These are phyloP conservation scores for Arthrobotrys pseudoclavata DNA, from an alignment of 2,329 filamentous ascomycete species.

Conservation along the genomic window DNA sequence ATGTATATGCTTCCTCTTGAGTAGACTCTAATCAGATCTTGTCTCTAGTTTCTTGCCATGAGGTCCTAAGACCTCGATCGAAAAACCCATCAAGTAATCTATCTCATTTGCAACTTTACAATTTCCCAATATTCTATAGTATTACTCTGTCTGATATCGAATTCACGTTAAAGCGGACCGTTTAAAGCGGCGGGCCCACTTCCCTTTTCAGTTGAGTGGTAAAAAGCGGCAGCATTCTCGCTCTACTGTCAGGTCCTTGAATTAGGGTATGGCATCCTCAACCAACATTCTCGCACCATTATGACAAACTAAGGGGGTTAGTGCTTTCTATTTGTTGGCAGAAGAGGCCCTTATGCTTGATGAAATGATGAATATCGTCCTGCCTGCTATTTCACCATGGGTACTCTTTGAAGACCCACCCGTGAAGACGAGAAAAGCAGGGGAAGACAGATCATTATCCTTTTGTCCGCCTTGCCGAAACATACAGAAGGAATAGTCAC, in stretches of 20 bases:
- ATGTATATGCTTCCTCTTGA: slow-evolving; percentile 1
- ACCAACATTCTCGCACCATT: neutral
- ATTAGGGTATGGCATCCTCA: slow-evolving; percentile 17
- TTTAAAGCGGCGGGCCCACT: slow-evolving; percentile 22
- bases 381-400: slow-evolving; percentile 29
- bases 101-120: neutral
- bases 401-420: slow-evolving; percentile 37
- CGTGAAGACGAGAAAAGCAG: slow-evolving; percentile 28
- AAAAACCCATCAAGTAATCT: neutral
- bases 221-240: slow-evolving; percentile 23
- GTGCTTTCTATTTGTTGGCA: slow-evolving; percentile 42
- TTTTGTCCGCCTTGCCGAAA: neutral
- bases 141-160: slow-evolving; percentile 31
- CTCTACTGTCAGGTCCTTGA: neutral
- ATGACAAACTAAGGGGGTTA: slow-evolving; percentile 19
- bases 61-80: neutral
- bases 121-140: neutral
- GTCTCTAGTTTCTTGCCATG: slow-evolving; percentile 26
- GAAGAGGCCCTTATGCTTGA: slow-evolving; percentile 26
- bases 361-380: slow-evolving; percentile 45
- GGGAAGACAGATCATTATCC: slow-evolving; percentile 11
- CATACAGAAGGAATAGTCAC: slow-evolving; percentile 10
- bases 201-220: slow-evolving; percentile 32
- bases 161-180: slow-evolving; percentile 12
- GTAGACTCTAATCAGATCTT: slow-evolving; percentile 7